Evolutionary conservation across 1,284 basidiomycete species (phyloP), one percentile per base, ranked within the genome.

Genomic region (Stygiomarasmius scandens): DNA sequence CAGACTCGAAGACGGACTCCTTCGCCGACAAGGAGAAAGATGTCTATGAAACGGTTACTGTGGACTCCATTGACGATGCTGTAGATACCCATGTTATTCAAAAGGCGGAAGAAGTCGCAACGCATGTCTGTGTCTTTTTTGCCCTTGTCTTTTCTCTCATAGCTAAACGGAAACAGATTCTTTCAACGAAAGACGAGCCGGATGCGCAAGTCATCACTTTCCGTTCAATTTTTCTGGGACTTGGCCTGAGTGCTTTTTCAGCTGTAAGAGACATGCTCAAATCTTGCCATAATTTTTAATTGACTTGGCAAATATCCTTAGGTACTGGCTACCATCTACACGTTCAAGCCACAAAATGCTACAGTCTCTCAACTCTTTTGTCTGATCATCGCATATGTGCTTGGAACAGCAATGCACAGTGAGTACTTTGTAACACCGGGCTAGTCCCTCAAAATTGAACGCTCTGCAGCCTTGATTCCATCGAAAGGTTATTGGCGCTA

Each of bases 261-360:
- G 70, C 81, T 12, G 83, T 77, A 48, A 64, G 29, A 32, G 29
- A 32, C 29, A 32, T 12, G 5, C 12, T 32, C 29, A 32, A 32
- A n/a, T n/a, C n/a, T n/a, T n/a, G n/a, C n/a, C n/a, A n/a, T 27
- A 23, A 14, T 20, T 34, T 45, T 27, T 16, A 19, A 32, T 52
- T 16, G 43, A 45, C 19, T 55, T 34, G 8, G n/a, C n/a, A n/a
- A n/a, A n/a, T 25, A 49, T 9, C 32, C 23, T 9, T 20, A 74
- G 72, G 74, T 80, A 3, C 69, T 82, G 20, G 73, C 74, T 0
- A 81, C 80, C 2, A 82, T 83, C 54, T 82, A 82, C 61, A 83
- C 78, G 5, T 83, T 82, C 71, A 82, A 81, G 74, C 79, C 80
- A 9, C 76, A 85, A 69, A 83, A 83, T 62, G 84, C 84, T 0